These are phyloP conservation scores for Voacanga thouarsii DNA, from an alignment of 257 asterid species.

Conservation along the genomic window DNA sequence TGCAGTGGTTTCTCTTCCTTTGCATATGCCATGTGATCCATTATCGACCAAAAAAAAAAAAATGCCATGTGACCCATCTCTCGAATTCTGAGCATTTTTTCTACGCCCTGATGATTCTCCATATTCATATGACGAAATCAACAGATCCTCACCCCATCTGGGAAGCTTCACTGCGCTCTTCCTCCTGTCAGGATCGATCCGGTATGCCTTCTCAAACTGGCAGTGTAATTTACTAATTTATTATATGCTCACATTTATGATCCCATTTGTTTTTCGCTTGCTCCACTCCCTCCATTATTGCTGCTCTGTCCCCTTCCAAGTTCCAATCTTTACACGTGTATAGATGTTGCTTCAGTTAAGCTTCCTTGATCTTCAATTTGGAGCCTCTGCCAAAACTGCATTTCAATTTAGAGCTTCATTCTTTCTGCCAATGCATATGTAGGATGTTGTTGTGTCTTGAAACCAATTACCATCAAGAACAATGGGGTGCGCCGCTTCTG, in stretches of 20 bases:
- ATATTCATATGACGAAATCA: slow-evolving; percentile 2
- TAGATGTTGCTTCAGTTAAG: neutral
- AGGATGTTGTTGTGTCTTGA: slow-evolving; percentile 25
- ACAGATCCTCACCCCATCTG: neutral
- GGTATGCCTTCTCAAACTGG: neutral
- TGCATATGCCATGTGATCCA: slow-evolving; percentile 55
- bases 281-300: slow-evolving; percentile 10
- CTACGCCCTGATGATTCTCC: slow-evolving; percentile 17
- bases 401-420: neutral
- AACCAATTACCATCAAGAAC: slow-evolving; percentile 12
- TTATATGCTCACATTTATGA: neutral
- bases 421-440: neutral
- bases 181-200: slow-evolving; percentile 6
- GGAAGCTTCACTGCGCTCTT: slow-evolving; percentile 9
- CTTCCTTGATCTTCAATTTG: neutral
- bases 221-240: neutral
- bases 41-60: too few relatives aligned
- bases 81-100: slow-evolving; percentile 38
- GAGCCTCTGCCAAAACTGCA: neutral
- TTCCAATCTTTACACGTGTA: neutral
- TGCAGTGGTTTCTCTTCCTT: slow-evolving; percentile 13
- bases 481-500: slow-evolving; percentile 79
- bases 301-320: neutral
- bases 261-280: slow-evolving; percentile 4
- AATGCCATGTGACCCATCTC: slow-evolving; percentile 58